Evolutionary conservation across 1,284 basidiomycete genomes (phyloP).

Genomic region (Fomitopsis pinicola): DNA sequence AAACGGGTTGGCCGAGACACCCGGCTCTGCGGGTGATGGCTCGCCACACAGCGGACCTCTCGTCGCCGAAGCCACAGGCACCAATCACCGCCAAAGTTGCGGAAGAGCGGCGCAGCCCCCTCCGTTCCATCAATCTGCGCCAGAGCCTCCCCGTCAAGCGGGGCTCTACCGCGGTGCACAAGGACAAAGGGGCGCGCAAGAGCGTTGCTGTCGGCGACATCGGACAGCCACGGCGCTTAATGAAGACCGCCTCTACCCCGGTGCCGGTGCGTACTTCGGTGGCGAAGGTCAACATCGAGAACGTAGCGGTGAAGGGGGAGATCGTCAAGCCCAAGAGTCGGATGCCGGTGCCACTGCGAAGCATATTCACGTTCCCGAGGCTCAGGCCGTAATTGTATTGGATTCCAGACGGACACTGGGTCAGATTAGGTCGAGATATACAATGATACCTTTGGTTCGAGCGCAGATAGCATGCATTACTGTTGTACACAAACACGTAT

Average conservation of each 20-base stretch:
- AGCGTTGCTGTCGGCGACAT: constrained; percentile 9
- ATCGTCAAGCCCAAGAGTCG: constrained; percentile 17
- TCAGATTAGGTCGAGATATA: background rate
- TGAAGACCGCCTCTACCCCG: constrained; percentile 12
- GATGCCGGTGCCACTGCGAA: constrained; percentile 25
- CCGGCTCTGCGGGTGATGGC: constrained; percentile 24
- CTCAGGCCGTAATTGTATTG: constrained; percentile 14
- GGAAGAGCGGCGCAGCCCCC: constrained; percentile 14
- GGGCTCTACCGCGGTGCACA: constrained; percentile 5
- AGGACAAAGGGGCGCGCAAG: background rate
- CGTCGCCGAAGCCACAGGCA: constrained; percentile 2
- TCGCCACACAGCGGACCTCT: constrained; percentile 5
- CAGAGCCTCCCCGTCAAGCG: constrained; percentile 19
- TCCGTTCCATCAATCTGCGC: constrained; percentile 17
- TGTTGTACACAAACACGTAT: no score
- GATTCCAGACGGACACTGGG: background rate
- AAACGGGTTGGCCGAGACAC: constrained; percentile 21
- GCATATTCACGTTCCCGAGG: constrained; percentile 24
- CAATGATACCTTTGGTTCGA: background rate
- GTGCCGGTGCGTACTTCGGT: background rate
- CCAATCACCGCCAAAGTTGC: constrained; percentile 8
- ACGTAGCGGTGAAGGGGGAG: constrained; percentile 6
- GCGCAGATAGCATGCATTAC: background rate
- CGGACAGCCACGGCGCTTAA: constrained; percentile 11
- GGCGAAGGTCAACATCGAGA: background rate